Evolutionary conservation across 2,329 filamentous ascomycete species (phyloP).

Genomic region (Boeremia lycopersici): DNA sequence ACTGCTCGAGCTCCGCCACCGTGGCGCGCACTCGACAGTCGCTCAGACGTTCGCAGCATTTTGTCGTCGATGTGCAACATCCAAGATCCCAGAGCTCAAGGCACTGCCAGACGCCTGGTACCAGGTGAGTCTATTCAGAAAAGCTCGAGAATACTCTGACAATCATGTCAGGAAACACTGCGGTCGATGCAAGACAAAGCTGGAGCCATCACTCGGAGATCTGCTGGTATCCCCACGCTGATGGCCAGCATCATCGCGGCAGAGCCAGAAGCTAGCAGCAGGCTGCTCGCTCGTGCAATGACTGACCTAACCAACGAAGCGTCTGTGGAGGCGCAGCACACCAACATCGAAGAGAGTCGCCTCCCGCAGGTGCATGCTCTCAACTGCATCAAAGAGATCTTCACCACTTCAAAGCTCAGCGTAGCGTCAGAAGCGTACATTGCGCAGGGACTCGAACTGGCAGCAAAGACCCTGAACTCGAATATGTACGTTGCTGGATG

Average conservation of each 20-base stretch:
- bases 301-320: conserved; percentile 66
- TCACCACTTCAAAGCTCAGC: conserved; percentile 79
- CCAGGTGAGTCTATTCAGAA: conserved; percentile 33
- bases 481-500: conserved; percentile 77
- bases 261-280: conserved; percentile 61
- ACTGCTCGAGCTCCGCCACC: conserved; percentile 80
- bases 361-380: conserved; percentile 92
- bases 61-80: conserved; percentile 69
- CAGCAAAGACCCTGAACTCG: conserved; percentile 77
- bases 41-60: conserved; percentile 84
- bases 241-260: conserved; percentile 80
- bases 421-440: conserved; percentile 76
- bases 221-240: conserved; percentile 87
- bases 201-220: conserved; percentile 82
- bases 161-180: conserved; percentile 61
- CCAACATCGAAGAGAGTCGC: conserved; percentile 61
- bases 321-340: conserved; percentile 58
- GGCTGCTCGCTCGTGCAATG: conserved; percentile 69
- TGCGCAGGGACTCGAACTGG: conserved; percentile 75
- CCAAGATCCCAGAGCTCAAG: conserved; percentile 52
- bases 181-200: conserved; percentile 74
- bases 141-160: background rate
- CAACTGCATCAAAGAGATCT: conserved; percentile 91
- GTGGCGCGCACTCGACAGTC: conserved; percentile 92
- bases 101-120: conserved; percentile 72